Base-by-base conservation (phyloP, 208 protist genomes). In the Trypanosoma scelopori region DNA sequence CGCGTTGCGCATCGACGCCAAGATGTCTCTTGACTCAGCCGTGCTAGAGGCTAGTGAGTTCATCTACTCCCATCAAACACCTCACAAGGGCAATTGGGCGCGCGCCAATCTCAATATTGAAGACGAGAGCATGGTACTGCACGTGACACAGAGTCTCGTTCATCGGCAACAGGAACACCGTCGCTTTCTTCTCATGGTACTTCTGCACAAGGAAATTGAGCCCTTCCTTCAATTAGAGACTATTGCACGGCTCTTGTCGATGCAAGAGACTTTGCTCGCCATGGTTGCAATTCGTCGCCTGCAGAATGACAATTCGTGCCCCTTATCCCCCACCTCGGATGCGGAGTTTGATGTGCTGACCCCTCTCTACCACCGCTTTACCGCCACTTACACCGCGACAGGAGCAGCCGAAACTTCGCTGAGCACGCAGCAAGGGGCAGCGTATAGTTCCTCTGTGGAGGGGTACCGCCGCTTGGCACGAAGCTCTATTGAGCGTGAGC, bases 81-180 rank as follows among this genome's bases (percentile, higher is more conserved):
- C 60, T 27, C 71, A 82, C 37, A 49, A 65, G 28, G 71, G 76
- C 30, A 92, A 92, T 73, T 94, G 89, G 89, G 84, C 89, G 11
- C 78, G 85, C 16, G 68, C 74, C 1, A 71, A 94, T 55, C 65
- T 91, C 13, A 78, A 91, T 56, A 27, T 73, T 13, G 89, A 94
- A 56, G 85, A 91, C 60, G 73, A 85, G 25, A 91, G 86, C 70
- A 82, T 94, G 30, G 66, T 94, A 11, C 53, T 79, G 41, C 81
- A 84, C 25, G 85, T 92, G 42, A 94, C 85, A 5, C 62, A 74
- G 25, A 76, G 78, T 51, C 76, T 94, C 27, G 78, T 77, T 16
- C 72, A 58, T 1, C 71, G 82, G 16, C 85, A 94, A 70, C 81
- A 92, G 60, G 55, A 78, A 32, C 89, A 94, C 59, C 83, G 85